Percentiles rank a stretch among this genome's conserved stretches.
Evolutionary conservation across 1,139 yeast species (phyloP).

Genomic region (Scheffersomyces parashehatae): DNA sequence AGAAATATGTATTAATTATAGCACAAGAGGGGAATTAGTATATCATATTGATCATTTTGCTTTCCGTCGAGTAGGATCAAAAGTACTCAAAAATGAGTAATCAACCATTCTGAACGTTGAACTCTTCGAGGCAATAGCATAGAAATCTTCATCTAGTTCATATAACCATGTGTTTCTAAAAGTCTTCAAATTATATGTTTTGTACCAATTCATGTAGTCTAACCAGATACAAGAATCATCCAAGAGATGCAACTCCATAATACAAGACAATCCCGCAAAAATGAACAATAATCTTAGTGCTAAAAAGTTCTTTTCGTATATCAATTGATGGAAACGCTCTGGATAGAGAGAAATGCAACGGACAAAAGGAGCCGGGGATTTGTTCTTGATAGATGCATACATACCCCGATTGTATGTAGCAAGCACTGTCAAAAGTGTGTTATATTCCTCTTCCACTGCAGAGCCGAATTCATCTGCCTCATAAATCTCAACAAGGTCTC

Average conservation of each 20-base stretch:
- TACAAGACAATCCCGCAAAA: slow-evolving; percentile 19
- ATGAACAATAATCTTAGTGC: slow-evolving; percentile 27
- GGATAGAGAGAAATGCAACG: slow-evolving; percentile 26
- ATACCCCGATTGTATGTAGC: slow-evolving; percentile 14
- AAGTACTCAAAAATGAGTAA: slow-evolving; percentile 2
- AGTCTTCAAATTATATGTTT: slow-evolving; percentile 9
- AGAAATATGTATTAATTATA: no score
- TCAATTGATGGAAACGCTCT: slow-evolving; percentile 17
- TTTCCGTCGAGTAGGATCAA: slow-evolving; percentile 5
- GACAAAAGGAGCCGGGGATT: slow-evolving; percentile 29
- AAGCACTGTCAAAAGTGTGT: slow-evolving; percentile 8
- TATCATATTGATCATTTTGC: no score
- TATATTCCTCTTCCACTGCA: slow-evolving; percentile 6
- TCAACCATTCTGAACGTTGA: slow-evolving; percentile 5
- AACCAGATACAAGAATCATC: slow-evolving; percentile 24
- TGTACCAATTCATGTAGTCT: slow-evolving; percentile 28
- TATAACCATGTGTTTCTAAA: slow-evolving; percentile 16
- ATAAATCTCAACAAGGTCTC: slow-evolving; percentile 7
- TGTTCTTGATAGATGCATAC: slow-evolving; percentile 13
- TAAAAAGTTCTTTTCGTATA: slow-evolving; percentile 20
- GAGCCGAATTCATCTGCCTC: slow-evolving; percentile 9
- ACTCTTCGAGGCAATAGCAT: slow-evolving; percentile 5
- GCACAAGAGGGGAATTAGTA: no score
- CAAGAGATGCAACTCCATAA: slow-evolving; percentile 23
- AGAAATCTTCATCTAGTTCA: slow-evolving; percentile 15